Evolutionary conservation across 495 filamentous ascomycete species (phyloP), one percentile per base, ranked within the genome.

Genomic region (Hypoxylon perforatum): DNA sequence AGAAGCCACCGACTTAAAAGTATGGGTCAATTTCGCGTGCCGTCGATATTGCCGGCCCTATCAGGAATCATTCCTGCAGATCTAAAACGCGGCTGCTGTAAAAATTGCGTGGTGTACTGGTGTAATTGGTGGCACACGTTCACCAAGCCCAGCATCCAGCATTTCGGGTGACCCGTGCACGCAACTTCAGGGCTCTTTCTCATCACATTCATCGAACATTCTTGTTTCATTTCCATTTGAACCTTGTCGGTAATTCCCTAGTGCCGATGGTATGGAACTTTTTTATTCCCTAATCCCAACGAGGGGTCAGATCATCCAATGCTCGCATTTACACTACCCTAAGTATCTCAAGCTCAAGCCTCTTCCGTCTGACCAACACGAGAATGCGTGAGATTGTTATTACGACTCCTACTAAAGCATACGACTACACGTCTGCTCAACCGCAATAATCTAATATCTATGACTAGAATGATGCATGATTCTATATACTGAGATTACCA

Each of bases 11-110:
- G 44, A 57, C 61, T 61, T 60, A 39, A 10, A 64, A 65, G 47
- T 59, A 57, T 55, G 66, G 66, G 39, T 64, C 66, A 57, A 42
- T 56, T 64, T 69, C 66, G 66, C 66, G 66, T 69, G 66, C 61
- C 36, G 56, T 61, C 21, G 61, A 69, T 65, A 69, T 65, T 69
- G 57, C 66, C 61, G 61, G 57, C 57, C 66, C 61, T 65, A 69
- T 65, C 61, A 65, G 61, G 66, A 14, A 69, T 48, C 38, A 56
- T 53, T 47, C 48, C 30, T 69, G 66, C 66, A 69, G 66, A 64
- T 69, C 61, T 53, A 60, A 65, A 56, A 69, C 66, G 66, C 61
- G 66, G 66, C 61, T 65, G 50, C 56, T 55, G 49, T 57, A 42
- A 25, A 33, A 33, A 33, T 9, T 33, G 11, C 30, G 3, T 33